phyloP scores from a whole-genome alignment of 1,139 yeast genomes.

The Saccharomycopsis hybrid region DNA sequence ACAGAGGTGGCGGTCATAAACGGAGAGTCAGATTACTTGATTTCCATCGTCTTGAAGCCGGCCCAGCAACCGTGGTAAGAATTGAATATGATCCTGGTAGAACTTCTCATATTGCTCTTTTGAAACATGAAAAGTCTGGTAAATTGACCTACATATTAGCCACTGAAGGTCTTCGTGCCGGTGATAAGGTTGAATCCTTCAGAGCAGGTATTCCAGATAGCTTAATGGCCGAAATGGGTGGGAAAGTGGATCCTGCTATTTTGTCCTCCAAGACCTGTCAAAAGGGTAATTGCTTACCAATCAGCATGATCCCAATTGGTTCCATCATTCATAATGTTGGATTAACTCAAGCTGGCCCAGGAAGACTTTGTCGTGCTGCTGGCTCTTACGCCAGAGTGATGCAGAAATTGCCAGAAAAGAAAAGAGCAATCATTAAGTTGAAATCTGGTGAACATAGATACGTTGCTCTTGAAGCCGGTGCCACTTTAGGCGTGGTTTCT shows the following conservation, averaged over 20 bases:
- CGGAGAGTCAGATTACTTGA: slow-evolving; percentile 82
- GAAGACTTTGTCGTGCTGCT: slow-evolving; percentile 86
- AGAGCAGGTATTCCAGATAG: slow-evolving; percentile 81
- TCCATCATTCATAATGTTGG: slow-evolving; percentile 87
- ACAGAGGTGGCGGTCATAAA: slow-evolving; percentile 96
- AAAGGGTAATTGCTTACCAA: slow-evolving; percentile 92
- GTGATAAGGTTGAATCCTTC: slow-evolving; percentile 85
- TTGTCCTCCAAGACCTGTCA: slow-evolving; percentile 81
- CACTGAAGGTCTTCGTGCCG: slow-evolving; percentile 86
- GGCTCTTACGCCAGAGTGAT: slow-evolving; percentile 90
- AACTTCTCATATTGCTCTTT: slow-evolving; percentile 85
- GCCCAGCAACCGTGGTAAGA: slow-evolving; percentile 74
- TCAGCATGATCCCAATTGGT: slow-evolving; percentile 89
- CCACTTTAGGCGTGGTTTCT: slow-evolving; percentile 92
- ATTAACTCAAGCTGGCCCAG: slow-evolving; percentile 71
- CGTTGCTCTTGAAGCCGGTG: slow-evolving; percentile 79
- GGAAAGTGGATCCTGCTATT: slow-evolving; percentile 87
- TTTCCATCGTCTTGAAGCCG: slow-evolving; percentile 58
- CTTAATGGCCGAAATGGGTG: slow-evolving; percentile 75
- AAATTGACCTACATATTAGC: slow-evolving; percentile 78
- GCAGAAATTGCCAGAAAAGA: slow-evolving; percentile 66
- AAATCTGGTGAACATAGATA: slow-evolving; percentile 94
- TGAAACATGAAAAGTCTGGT: slow-evolving; percentile 59
- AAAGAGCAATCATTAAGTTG: slow-evolving; percentile 71
- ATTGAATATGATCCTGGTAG: slow-evolving; percentile 96